Evolutionary conservation across 495 filamentous ascomycete species (phyloP).

Genomic region (Hypoxylon fuscum): DNA sequence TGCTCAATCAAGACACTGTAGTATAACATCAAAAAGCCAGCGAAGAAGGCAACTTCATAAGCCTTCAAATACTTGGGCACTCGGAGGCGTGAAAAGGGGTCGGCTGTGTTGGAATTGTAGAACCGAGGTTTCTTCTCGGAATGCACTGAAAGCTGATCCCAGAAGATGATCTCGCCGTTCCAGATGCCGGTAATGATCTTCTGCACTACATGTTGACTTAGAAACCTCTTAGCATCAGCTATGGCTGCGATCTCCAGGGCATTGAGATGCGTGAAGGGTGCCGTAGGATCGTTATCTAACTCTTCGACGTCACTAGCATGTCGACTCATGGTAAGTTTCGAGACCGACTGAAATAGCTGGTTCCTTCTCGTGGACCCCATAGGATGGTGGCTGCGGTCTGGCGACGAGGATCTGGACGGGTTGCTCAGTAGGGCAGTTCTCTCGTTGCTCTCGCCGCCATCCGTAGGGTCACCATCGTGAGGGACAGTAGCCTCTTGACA

Average conservation of each 20-base stretch:
- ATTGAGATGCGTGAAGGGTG: constrained; percentile 79
- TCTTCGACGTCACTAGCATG: constrained; percentile 49
- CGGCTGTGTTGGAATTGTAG: constrained; percentile 78
- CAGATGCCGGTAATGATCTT: constrained; percentile 89
- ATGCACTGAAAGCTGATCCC: constrained; percentile 80
- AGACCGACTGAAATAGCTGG: constrained; percentile 55
- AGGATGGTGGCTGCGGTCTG: constrained; percentile 34
- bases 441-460: constrained; percentile 49
- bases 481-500: constrained; percentile 21
- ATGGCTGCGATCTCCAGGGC: constrained; percentile 91
- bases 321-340: constrained; percentile 56
- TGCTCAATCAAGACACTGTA: constrained; percentile 80
- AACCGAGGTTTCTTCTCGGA: constrained; percentile 82
- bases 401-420: constrained; percentile 31
- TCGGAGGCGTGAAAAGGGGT: constrained; percentile 83
- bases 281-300: constrained; percentile 65
- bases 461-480: constrained; percentile 25
- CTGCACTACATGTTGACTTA: constrained; percentile 86
- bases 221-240: constrained; percentile 88
- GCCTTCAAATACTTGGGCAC: constrained; percentile 93
- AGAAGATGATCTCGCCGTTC: constrained; percentile 92
- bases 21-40: constrained; percentile 81
- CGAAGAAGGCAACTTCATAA: constrained; percentile 89
- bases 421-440: constrained; percentile 47
- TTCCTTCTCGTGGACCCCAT: constrained; percentile 40